phyloP scores from a whole-genome alignment of 768 basidiomycete genomes.

The Leccinum subgranulosum region DNA sequence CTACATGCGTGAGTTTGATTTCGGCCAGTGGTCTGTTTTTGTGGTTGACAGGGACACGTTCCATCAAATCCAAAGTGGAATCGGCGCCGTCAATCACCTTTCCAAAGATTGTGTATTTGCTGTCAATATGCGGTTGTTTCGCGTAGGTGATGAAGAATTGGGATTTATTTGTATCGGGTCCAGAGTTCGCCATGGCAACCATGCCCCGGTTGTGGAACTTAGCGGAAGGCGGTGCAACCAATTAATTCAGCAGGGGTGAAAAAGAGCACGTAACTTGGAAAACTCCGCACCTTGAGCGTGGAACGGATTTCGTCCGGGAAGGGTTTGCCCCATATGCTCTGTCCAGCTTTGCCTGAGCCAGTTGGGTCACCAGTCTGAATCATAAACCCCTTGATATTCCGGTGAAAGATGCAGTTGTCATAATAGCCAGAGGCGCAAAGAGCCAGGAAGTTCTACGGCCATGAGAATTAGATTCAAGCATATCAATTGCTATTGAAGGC shows the following conservation, averaged over 20 bases:
- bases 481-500: background rate
- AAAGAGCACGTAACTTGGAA: background rate
- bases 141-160: slow-evolving; percentile 90
- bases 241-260: background rate
- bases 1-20: slow-evolving; percentile 77
- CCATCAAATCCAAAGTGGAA: slow-evolving; percentile 90
- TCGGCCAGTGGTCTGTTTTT: slow-evolving; percentile 88
- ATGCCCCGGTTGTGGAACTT: slow-evolving; percentile 95
- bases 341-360: slow-evolving; percentile 92
- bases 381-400: slow-evolving; percentile 97
- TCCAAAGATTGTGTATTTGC: slow-evolving; percentile 92
- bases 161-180: slow-evolving; percentile 89
- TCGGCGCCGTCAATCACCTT: slow-evolving; percentile 99
- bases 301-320: slow-evolving; percentile 92
- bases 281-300: slow-evolving; percentile 75
- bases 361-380: slow-evolving; percentile 88
- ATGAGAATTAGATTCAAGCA: background rate
- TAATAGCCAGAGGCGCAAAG: slow-evolving; percentile 89
- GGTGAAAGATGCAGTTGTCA: slow-evolving; percentile 82
- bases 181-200: slow-evolving; percentile 98
- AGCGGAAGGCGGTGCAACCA: background rate
- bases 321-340: slow-evolving; percentile 93
- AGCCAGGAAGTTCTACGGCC: slow-evolving; percentile 85
- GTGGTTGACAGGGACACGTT: slow-evolving; percentile 82
- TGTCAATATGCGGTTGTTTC: slow-evolving; percentile 92